Evolutionary conservation across 768 basidiomycete species (phyloP).

Genomic region (Mycena pura): DNA sequence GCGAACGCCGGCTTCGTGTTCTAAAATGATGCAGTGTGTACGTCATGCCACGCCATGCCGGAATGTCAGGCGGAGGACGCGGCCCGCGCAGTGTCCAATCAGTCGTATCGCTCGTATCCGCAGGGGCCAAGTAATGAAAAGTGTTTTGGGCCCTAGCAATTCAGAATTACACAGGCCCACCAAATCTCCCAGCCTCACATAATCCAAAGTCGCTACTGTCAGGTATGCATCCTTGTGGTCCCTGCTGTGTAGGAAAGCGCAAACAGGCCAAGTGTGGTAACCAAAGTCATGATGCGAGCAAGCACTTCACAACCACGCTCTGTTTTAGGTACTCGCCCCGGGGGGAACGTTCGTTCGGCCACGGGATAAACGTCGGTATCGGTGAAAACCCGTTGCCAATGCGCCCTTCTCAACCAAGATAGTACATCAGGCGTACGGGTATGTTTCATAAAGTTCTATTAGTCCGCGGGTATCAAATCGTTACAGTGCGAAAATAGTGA

Average conservation of each 20-base stretch:
- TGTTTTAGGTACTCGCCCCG: too few species aligned
- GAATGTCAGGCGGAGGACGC: constrained; percentile 62
- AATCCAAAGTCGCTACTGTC: constrained; percentile 56
- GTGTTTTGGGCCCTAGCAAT: constrained; percentile 53
- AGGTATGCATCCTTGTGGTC: constrained; percentile 53
- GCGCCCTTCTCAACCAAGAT: constrained; percentile 32
- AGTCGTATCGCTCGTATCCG: constrained; percentile 53
- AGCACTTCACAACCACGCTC: too few species aligned
- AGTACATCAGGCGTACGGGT: constrained; percentile 30
- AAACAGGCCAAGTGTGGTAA: constrained; percentile 42
- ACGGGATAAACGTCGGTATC: constrained; percentile 45
- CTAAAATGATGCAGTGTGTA: too few species aligned
- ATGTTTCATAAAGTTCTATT: constrained; percentile 37
- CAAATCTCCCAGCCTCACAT: constrained; percentile 42
- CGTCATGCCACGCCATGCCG: too few species aligned
- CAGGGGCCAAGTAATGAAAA: constrained; percentile 62
- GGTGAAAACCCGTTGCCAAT: constrained; percentile 31
- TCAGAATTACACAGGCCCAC: too few species aligned
- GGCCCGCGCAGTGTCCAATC: constrained; percentile 62
- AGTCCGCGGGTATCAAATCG: constrained; percentile 48
- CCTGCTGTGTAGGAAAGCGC: constrained; percentile 50
- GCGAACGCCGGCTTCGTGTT: too few species aligned
- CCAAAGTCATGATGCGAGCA: too few species aligned
- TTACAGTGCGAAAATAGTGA: constrained; percentile 33
- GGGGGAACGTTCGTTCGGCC: too few species aligned